phyloP scores from a whole-genome alignment of 176 grass and related monocot genomes.

The Oryza punctata region DNA sequence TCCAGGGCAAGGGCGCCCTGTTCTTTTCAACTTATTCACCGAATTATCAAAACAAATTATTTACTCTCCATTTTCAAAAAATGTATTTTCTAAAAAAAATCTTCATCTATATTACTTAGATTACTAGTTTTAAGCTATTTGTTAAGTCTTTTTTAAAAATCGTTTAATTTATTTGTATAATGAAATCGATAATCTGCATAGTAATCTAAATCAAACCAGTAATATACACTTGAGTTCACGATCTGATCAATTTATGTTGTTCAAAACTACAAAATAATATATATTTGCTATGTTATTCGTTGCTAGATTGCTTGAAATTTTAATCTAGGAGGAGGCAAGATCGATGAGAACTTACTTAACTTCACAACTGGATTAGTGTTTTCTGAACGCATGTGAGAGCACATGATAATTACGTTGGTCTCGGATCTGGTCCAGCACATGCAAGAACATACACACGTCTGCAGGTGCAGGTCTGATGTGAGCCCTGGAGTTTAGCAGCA shows the following conservation, averaged over 20 bases:
- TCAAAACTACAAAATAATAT: not conserved
- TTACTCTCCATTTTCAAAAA: no score
- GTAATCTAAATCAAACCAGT: no score
- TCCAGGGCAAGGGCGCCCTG: no score
- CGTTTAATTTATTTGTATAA: no score
- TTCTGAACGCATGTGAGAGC: conserved; percentile 55
- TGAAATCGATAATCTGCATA: no score
- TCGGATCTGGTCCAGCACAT: conserved; percentile 42
- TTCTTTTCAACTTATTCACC: no score
- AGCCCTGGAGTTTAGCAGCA: conserved; percentile 43
- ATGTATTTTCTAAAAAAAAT: no score
- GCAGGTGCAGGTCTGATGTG: conserved; percentile 40
- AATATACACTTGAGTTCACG: no score
- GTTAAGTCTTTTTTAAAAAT: no score
- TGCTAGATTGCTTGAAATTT: conserved; percentile 48
- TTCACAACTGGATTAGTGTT: conserved; percentile 22
- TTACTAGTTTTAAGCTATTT: no score
- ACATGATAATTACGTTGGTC: conserved; percentile 67
- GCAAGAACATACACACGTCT: not conserved
- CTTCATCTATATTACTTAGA: no score
- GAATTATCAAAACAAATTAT: no score
- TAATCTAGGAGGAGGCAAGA: not conserved
- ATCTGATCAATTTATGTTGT: not conserved
- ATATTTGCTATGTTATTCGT: not conserved
- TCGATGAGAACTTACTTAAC: not conserved